A percentile compares a stretch with the other conserved stretches of the same genome.
These are phyloP conservation scores for Linum usitatissimum DNA, from an alignment of 345 rosid species.

Conservation along the genomic window DNA sequence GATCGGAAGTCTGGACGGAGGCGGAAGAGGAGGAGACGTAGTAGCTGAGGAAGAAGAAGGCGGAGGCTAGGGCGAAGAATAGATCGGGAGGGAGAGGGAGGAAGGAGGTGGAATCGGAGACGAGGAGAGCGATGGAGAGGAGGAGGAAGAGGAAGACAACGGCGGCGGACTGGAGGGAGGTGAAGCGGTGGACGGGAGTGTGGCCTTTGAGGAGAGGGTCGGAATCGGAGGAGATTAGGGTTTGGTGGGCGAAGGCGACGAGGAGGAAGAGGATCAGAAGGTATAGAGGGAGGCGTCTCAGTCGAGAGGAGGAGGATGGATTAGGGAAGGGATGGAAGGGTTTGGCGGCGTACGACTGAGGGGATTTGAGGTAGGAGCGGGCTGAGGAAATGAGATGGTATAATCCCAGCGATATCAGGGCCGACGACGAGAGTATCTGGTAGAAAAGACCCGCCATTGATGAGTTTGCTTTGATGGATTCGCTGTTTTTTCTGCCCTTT, in stretches of 20 bases:
- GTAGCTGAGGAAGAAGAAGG: conserved; percentile 62
- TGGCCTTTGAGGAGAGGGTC: conserved; percentile 81
- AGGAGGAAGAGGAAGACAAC: conserved; percentile 74
- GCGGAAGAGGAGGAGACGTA: conserved; percentile 52
- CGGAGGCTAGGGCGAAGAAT: conserved; percentile 75
- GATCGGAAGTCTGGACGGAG: conserved; percentile 63
- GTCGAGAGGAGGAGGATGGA: conserved; percentile 22
- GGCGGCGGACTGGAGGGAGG: conserved; percentile 70
- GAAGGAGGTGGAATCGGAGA: conserved; percentile 50
- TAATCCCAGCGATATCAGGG: conserved; percentile 53
- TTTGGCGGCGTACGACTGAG: conserved; percentile 66
- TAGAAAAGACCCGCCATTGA: conserved; percentile 50
- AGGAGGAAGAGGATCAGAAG: conserved; percentile 49
- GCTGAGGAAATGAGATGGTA: conserved; percentile 65
- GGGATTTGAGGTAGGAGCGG: conserved; percentile 51
- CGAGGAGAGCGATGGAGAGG: conserved; percentile 46
- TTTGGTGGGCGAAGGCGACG: conserved; percentile 54
- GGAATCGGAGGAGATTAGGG: conserved; percentile 50
- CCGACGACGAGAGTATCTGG: conserved; percentile 51
- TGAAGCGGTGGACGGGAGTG: conserved; percentile 75
- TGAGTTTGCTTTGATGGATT: neutral
- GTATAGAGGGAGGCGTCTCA: conserved; percentile 46
- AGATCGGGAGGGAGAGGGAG: conserved; percentile 64
- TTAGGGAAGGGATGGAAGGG: conserved; percentile 51
- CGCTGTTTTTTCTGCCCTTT: neutral